A percentile compares a stretch with the other conserved stretches of the same genome.
phyloP scores from a whole-genome alignment of 139 green algal species.

The Volvox africanus region DNA sequence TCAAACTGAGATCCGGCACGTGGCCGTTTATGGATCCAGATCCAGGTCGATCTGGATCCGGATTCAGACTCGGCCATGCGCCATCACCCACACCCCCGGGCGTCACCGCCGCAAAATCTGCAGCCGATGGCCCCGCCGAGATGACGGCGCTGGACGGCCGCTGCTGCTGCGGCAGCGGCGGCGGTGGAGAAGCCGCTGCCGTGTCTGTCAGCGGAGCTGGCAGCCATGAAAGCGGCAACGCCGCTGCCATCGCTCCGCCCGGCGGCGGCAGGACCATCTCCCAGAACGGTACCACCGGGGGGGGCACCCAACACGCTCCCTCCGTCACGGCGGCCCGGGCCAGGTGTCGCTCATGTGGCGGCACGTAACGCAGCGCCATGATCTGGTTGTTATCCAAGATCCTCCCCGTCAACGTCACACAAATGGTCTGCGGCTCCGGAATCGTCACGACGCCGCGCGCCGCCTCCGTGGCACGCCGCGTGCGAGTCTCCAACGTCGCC shows the following conservation, averaged over 20 bases:
- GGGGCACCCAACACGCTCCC: conserved; percentile 47
- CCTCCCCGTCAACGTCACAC: conserved; percentile 39
- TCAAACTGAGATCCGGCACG: conserved; percentile 7
- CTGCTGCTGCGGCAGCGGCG: neutral
- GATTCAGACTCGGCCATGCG: neutral
- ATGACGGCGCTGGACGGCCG: neutral
- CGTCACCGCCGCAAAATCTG: neutral
- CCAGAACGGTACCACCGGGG: conserved; percentile 47
- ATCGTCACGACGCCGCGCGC: neutral
- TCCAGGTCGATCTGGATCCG: neutral
- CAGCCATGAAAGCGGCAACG: neutral
- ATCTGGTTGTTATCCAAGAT: conserved; percentile 49
- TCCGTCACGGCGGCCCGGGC: conserved; percentile 28
- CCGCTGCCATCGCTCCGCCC: neutral
- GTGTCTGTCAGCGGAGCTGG: neutral
- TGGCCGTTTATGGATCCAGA: neutral
- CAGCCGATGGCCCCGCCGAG: neutral
- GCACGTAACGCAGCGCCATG: conserved; percentile 48
- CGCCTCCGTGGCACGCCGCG: conserved; percentile 1
- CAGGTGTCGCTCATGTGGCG: conserved; percentile 37
- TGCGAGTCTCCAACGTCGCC: conserved; percentile 33
- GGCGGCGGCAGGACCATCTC: neutral
- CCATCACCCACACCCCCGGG: too few relatives aligned
- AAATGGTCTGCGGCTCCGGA: conserved; percentile 49
- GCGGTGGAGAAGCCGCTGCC: neutral